Conservation (phyloP, 257 asterid genomes). For the Solanum pimpinellifolium region DNA sequence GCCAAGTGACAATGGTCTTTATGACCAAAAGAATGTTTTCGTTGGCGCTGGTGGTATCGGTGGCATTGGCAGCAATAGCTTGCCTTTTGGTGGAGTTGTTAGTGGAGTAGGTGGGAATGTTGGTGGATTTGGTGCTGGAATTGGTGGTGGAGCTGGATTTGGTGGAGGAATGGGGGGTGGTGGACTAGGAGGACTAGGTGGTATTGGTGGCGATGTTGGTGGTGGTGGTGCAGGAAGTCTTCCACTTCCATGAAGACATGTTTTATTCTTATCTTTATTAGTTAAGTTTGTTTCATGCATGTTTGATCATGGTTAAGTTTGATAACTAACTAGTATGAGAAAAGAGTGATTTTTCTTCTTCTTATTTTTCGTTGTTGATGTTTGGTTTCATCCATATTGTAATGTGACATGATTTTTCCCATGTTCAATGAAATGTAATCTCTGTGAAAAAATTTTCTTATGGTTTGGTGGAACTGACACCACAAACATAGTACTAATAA, state of each 20-base stretch:
- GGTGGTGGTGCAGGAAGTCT: conserved; percentile 6
- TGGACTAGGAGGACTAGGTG: not conserved
- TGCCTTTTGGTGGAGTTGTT: not conserved
- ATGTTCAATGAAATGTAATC: not conserved
- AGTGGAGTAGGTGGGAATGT: conserved; percentile 9
- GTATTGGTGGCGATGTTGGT: not conserved
- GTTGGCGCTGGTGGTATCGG: conserved; percentile 1
- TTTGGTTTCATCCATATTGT: not conserved
- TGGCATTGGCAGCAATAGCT: not conserved
- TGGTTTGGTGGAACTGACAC: too few relatives aligned
- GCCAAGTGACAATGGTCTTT: conserved; percentile 19
- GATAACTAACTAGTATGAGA: not conserved
- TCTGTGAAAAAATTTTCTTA: too few relatives aligned
- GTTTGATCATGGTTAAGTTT: not conserved
- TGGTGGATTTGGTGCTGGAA: conserved; percentile 3
- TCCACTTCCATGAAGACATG: conserved; percentile 8
- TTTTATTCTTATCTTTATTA: not conserved
- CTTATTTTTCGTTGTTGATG: not conserved
- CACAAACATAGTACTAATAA: too few relatives aligned
- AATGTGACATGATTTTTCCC: not conserved
- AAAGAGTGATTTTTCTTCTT: not conserved
- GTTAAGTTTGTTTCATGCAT: not conserved
- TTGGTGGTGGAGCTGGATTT: conserved; percentile 5
- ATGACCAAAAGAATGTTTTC: conserved; percentile 25
- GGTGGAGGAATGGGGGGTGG: conserved; percentile 5